Evolutionary conservation across 768 basidiomycete species (phyloP).

Genomic region (Leccinellum albellum): DNA sequence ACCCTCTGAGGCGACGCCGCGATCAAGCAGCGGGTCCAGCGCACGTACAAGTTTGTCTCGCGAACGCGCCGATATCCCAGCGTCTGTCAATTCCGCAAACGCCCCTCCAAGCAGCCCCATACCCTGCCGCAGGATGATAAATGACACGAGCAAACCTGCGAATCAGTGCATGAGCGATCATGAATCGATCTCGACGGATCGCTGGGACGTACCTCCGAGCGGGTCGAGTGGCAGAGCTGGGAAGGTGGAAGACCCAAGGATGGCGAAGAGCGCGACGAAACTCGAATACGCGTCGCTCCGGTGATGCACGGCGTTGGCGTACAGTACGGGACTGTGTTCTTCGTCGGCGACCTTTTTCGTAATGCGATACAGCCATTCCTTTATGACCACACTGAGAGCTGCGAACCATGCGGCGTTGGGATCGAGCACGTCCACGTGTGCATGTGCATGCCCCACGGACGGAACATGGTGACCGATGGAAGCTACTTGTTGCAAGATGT

Average conservation of each 20-base stretch:
- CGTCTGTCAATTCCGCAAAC: slow-evolving; percentile 80
- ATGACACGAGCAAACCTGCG: slow-evolving; percentile 80
- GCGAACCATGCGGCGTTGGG: slow-evolving; percentile 99
- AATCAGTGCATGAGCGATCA: slow-evolving; percentile 8
- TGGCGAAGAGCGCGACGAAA: slow-evolving; percentile 85
- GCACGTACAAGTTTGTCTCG: slow-evolving; percentile 50
- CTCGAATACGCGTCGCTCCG: slow-evolving; percentile 96
- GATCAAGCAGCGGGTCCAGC: slow-evolving; percentile 52
- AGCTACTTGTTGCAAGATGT: slow-evolving; percentile 56
- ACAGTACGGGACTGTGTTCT: slow-evolving; percentile 85
- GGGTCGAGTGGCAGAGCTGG: slow-evolving; percentile 90
- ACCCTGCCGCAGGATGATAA: slow-evolving; percentile 82
- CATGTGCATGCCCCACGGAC: slow-evolving; percentile 49
- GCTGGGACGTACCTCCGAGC: slow-evolving; percentile 65
- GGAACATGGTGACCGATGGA: slow-evolving; percentile 54
- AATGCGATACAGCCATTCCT: slow-evolving; percentile 90
- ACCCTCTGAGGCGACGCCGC: slow-evolving; percentile 13
- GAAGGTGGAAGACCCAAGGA: slow-evolving; percentile 83
- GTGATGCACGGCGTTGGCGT: slow-evolving; percentile 97
- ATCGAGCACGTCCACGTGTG: slow-evolving; percentile 60
- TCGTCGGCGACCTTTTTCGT: slow-evolving; percentile 89
- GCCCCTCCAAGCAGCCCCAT: slow-evolving; percentile 62
- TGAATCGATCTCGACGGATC: background rate
- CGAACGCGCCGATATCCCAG: slow-evolving; percentile 61
- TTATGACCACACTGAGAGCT: slow-evolving; percentile 67